Evolutionary conservation across 768 basidiomycete genomes (phyloP).

Genomic region (Collybiopsis luxurians): DNA sequence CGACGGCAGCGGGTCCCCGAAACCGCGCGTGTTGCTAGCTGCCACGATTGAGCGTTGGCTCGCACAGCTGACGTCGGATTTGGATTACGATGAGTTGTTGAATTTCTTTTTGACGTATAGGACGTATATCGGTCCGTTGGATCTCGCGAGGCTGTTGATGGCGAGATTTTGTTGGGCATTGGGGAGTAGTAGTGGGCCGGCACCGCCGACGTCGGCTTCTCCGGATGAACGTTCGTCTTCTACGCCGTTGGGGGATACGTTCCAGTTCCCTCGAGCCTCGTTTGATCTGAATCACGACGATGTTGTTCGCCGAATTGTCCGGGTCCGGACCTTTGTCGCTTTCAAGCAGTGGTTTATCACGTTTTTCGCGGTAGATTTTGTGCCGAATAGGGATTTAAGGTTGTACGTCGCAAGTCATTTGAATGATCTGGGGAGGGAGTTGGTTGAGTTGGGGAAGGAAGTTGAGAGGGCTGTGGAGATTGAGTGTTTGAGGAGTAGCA

Average conservation of each 20-base stretch:
- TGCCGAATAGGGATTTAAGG: constrained; percentile 76
- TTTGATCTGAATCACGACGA: constrained; percentile 48
- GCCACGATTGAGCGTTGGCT: constrained; percentile 95
- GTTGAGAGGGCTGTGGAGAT: background rate
- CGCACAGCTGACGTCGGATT: constrained; percentile 82
- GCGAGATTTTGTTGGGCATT: constrained; percentile 90
- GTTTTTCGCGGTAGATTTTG: constrained; percentile 87
- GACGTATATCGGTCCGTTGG: constrained; percentile 75
- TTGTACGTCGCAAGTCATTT: constrained; percentile 74
- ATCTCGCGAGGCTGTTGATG: constrained; percentile 79
- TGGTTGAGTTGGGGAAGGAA: constrained; percentile 40
- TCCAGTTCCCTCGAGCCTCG: background rate
- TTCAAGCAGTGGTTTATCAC: constrained; percentile 89
- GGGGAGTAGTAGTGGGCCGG: constrained; percentile 22
- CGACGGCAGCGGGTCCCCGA: constrained; percentile 27
- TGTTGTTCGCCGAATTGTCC: constrained; percentile 69
- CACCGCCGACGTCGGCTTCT: background rate
- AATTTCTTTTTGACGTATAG: constrained; percentile 93
- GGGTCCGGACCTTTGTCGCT: constrained; percentile 87
- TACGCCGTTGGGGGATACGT: too few relatives aligned
- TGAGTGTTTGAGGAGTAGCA: too few relatives aligned
- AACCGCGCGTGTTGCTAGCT: constrained; percentile 60
- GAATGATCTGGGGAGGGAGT: constrained; percentile 71
- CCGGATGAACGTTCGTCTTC: too few relatives aligned
- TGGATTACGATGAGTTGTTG: constrained; percentile 84